These are phyloP conservation scores for Geranium brycei DNA, from an alignment of 345 rosid genomes.

Conservation along the genomic window DNA sequence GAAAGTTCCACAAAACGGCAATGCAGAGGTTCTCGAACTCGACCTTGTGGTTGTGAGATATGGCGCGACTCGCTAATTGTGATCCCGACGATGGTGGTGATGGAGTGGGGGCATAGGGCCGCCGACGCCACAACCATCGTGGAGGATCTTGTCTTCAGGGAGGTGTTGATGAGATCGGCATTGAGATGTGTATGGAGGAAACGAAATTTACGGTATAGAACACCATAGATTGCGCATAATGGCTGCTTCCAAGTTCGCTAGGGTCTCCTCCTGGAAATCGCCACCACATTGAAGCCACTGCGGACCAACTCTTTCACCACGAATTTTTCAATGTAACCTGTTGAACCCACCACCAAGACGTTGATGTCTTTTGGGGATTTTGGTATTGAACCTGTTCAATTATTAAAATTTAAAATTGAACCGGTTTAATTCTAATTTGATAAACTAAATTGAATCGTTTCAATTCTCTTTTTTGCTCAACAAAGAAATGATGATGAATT, in stretches of 20 bases:
- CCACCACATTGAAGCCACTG: constrained; percentile 75
- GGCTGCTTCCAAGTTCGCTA: constrained; percentile 6
- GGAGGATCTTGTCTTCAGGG: constrained; percentile 46
- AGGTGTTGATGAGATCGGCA: constrained; percentile 49
- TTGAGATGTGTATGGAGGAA: constrained; percentile 56
- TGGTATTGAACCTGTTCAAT: constrained; percentile 31
- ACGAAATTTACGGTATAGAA: too few relatives aligned
- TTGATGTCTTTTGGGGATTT: constrained; percentile 45
- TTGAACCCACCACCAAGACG: constrained; percentile 71
- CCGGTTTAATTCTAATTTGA: too few relatives aligned
- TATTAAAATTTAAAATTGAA: too few relatives aligned
- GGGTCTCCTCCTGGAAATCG: constrained; percentile 52
- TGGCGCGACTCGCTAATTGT: constrained; percentile 69
- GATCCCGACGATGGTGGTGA: constrained; percentile 57
- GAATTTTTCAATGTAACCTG: constrained; percentile 86
- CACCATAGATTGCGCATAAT: too few relatives aligned
- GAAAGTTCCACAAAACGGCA: constrained; percentile 66
- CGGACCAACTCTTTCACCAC: constrained; percentile 60
- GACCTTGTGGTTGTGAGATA: constrained; percentile 61
- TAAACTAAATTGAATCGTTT: too few relatives aligned
- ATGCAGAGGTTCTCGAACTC: constrained; percentile 51
- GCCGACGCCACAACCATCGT: constrained; percentile 75
- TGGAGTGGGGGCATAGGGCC: constrained; percentile 80
- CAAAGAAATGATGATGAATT: too few relatives aligned
- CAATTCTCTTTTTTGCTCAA: too few relatives aligned